phyloP scores from a whole-genome alignment of 2,329 filamentous ascomycete genomes.

The Cladobotryum protrusum region DNA sequence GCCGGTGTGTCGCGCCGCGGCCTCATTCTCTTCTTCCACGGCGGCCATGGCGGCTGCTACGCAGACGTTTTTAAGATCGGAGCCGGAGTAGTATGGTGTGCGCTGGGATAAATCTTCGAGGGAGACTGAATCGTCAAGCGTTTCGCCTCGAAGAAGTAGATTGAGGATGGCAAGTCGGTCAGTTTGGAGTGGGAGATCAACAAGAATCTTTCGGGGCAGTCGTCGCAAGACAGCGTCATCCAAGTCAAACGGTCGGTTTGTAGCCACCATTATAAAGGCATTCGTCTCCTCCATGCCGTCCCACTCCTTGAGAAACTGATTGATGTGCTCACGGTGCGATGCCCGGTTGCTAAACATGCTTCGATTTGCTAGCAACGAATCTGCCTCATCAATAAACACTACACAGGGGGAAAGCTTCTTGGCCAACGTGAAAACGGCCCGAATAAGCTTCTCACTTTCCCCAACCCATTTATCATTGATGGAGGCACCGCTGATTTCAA shows the following conservation, averaged over 20 bases:
- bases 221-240: conserved; percentile 81
- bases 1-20: conserved; percentile 31
- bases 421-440: conserved; percentile 83
- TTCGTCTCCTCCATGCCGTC: conserved; percentile 78
- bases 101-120: conserved; percentile 56
- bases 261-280: conserved; percentile 97
- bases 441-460: conserved; percentile 92
- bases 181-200: conserved; percentile 62
- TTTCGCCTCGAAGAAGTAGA: conserved; percentile 65
- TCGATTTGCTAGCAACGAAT: conserved; percentile 80
- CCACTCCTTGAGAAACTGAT: conserved; percentile 96
- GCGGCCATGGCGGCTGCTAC: conserved; percentile 75
- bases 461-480: conserved; percentile 97
- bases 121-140: conserved; percentile 53
- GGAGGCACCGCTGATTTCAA: conserved; percentile 84
- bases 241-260: conserved; percentile 89
- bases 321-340: conserved; percentile 82
- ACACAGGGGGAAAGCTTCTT: conserved; percentile 88
- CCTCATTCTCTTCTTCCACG: conserved; percentile 63
- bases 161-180: conserved; percentile 64
- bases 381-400: conserved; percentile 95
- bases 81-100: conserved; percentile 75
- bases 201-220: conserved; percentile 63
- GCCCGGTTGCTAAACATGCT: conserved; percentile 58
- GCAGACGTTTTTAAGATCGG: conserved; percentile 75